These are phyloP conservation scores for Eucalyptus lansdowneana DNA, from an alignment of 345 rosid species.

Conservation along the genomic window DNA sequence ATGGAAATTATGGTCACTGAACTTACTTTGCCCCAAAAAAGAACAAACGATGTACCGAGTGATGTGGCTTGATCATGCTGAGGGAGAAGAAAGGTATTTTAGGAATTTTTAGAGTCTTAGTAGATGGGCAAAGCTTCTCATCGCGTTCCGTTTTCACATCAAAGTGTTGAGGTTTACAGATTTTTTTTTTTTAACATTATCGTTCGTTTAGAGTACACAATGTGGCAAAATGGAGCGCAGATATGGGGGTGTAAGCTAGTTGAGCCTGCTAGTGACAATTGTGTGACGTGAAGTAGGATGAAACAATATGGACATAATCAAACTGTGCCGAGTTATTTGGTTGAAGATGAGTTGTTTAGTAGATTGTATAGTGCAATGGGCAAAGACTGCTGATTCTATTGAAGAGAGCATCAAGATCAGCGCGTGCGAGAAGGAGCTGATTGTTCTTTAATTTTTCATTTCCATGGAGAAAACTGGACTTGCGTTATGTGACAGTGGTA, in stretches of 20 bases:
- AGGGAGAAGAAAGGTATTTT: background rate
- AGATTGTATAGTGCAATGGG: background rate
- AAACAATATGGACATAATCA: background rate
- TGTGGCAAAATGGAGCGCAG: background rate
- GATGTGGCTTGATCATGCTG: background rate
- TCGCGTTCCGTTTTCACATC: background rate
- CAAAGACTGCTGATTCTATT: background rate
- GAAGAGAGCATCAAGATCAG: background rate
- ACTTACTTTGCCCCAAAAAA: background rate
- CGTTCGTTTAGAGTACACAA: background rate
- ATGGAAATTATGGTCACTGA: background rate
- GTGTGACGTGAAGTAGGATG: background rate
- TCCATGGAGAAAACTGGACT: background rate
- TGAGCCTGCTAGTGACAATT: background rate
- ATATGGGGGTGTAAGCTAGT: background rate
- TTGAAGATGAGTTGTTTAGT: background rate
- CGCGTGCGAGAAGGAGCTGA: background rate
- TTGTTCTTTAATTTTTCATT: background rate
- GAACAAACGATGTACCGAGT: background rate
- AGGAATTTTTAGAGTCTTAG: background rate
- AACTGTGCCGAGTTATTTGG: background rate
- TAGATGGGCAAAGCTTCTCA: background rate
- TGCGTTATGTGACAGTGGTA: background rate
- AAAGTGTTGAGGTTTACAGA: background rate
- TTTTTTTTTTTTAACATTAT: background rate